Conservation (phyloP, 116 monocot genomes). For the Trichopus zeylanicus region DNA sequence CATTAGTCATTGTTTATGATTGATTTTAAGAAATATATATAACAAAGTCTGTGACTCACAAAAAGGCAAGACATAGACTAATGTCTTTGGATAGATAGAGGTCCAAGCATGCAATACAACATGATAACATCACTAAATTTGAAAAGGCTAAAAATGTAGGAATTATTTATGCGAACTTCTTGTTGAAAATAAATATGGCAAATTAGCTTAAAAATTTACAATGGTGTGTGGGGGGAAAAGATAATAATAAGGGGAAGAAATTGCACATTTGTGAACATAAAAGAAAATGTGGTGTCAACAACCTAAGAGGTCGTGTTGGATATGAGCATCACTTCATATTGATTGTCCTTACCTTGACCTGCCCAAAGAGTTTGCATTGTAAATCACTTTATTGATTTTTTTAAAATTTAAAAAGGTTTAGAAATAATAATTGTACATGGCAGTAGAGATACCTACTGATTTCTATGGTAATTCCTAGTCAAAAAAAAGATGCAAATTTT, state of each 20-base stretch:
- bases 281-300: not conserved
- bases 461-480: constrained; percentile 81
- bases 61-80: not conserved
- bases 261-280: too few relatives aligned
- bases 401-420: not conserved
- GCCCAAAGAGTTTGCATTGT: not conserved
- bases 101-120: too few relatives aligned
- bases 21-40: too few relatives aligned
- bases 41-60: not conserved
- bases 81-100: too few relatives aligned
- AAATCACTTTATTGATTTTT: not conserved
- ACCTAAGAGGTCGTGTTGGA: constrained; percentile 29
- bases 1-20: too few relatives aligned
- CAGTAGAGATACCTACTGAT: constrained; percentile 36
- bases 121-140: too few relatives aligned
- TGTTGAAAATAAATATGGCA: too few relatives aligned
- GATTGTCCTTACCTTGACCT: constrained; percentile 52
- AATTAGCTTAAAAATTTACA: too few relatives aligned
- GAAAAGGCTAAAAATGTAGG: too few relatives aligned
- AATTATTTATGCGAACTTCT: too few relatives aligned
- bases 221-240: too few relatives aligned
- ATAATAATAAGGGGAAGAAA: too few relatives aligned
- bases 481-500: constrained; percentile 94
- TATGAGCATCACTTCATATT: constrained; percentile 72
- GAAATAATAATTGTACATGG: not conserved